phyloP scores from a whole-genome alignment of 2,329 filamentous ascomycete species.

The Rasamsonia emersonii region DNA sequence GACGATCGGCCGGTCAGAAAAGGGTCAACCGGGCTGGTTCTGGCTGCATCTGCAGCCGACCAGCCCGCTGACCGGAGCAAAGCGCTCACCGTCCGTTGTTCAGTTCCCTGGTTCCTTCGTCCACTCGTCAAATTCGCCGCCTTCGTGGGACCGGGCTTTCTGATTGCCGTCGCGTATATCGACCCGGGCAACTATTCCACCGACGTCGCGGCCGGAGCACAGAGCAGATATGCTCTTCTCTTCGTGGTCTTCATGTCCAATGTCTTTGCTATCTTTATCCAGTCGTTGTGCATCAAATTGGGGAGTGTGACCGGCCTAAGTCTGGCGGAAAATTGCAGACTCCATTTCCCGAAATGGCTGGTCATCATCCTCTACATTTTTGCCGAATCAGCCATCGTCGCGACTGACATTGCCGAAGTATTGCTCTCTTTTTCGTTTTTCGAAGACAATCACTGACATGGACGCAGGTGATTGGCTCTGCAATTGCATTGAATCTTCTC shows the following conservation, averaged over 20 bases:
- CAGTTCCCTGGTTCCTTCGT: conserved; percentile 15
- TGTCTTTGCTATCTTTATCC: conserved; percentile 40
- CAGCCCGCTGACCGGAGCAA: conserved; percentile 21
- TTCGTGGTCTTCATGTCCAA: conserved; percentile 42
- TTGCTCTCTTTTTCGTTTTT: conserved; percentile 10
- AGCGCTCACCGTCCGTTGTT: conserved; percentile 23
- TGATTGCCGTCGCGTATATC: conserved; percentile 42
- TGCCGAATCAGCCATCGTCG: conserved; percentile 60
- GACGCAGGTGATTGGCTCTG: conserved; percentile 46
- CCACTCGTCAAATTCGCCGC: conserved; percentile 32
- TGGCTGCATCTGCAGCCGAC: conserved; percentile 19
- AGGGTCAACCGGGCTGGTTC: conserved; percentile 19
- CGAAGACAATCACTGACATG: neutral
- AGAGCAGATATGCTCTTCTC: conserved; percentile 35
- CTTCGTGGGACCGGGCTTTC: conserved; percentile 41
- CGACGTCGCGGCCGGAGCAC: conserved; percentile 40
- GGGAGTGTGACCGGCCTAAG: conserved; percentile 62
- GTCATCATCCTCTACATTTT: conserved; percentile 54
- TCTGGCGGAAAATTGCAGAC: conserved; percentile 57
- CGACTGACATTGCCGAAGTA: conserved; percentile 62
- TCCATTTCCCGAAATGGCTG: conserved; percentile 57
- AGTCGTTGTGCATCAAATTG: conserved; percentile 49
- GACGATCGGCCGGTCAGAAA: conserved; percentile 11
- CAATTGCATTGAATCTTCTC: conserved; percentile 48
- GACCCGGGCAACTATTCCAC: conserved; percentile 44